phyloP scores from a whole-genome alignment of 805 yeast genomes.

The Ogataea minuta region DNA sequence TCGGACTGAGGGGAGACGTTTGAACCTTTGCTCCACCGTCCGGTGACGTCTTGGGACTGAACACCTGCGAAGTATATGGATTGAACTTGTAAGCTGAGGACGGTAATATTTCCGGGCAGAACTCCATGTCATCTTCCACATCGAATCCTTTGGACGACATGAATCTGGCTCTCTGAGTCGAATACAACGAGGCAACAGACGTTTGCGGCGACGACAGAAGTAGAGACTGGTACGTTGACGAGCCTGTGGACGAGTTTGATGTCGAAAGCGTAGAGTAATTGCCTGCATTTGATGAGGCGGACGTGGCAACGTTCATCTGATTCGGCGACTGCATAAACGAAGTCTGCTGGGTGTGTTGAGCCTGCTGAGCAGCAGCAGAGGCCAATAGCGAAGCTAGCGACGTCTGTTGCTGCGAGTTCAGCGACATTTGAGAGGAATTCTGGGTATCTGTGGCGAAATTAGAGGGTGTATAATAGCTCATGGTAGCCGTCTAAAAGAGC shows the following conservation, averaged over 20 bases:
- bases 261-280: slow-evolving; percentile 13
- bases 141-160: slow-evolving; percentile 61
- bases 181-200: slow-evolving; percentile 26
- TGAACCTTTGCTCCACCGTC: slow-evolving; percentile 27
- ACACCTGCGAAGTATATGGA: slow-evolving; percentile 64
- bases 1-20: slow-evolving; percentile 17
- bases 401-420: slow-evolving; percentile 18
- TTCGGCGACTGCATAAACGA: slow-evolving; percentile 17
- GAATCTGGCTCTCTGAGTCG: slow-evolving; percentile 45
- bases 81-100: slow-evolving; percentile 46
- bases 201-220: slow-evolving; percentile 28
- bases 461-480: slow-evolving; percentile 11
- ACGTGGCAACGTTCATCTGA: slow-evolving; percentile 8
- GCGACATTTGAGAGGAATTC: slow-evolving; percentile 12
- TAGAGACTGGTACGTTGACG: slow-evolving; percentile 26
- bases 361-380: slow-evolving; percentile 17
- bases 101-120: slow-evolving; percentile 53
- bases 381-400: slow-evolving; percentile 23
- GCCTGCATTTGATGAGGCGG: slow-evolving; percentile 6
- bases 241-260: slow-evolving; percentile 20
- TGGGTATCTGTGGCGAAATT: slow-evolving; percentile 10
- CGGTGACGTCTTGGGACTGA: slow-evolving; percentile 50
- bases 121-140: slow-evolving; percentile 60
- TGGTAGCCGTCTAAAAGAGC: background rate
- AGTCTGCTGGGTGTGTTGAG: slow-evolving; percentile 7